Evolutionary conservation across 164 flowering plant species (phyloP).

Genomic region (Piper longum): DNA sequence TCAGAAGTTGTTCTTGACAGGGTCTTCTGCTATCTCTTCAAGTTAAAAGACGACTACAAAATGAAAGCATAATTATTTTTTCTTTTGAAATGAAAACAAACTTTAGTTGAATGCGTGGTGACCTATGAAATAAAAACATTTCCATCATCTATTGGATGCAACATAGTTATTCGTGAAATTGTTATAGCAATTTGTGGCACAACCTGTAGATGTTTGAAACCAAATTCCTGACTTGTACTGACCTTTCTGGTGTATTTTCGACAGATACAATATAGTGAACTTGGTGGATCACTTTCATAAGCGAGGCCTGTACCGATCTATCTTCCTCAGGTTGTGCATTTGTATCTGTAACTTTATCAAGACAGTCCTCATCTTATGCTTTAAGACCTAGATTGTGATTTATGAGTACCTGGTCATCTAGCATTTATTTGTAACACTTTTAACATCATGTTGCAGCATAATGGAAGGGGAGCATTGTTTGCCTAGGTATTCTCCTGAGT

Average conservation of each 20-base stretch:
- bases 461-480: slow-evolving; percentile 87
- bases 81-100: too few species aligned
- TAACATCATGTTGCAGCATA: slow-evolving; percentile 39
- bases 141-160: too few species aligned
- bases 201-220: neutral
- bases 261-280: slow-evolving; percentile 66
- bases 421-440: neutral
- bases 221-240: neutral
- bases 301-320: slow-evolving; percentile 69
- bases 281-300: slow-evolving; percentile 74
- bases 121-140: too few species aligned
- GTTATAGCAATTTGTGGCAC: too few species aligned
- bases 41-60: too few species aligned
- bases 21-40: too few species aligned
- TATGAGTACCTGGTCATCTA: neutral
- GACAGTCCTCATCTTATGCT: neutral
- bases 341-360: neutral
- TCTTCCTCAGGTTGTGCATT: slow-evolving; percentile 56
- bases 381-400: neutral
- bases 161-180: too few species aligned
- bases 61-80: too few species aligned
- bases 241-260: neutral
- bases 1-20: too few species aligned
- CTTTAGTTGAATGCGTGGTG: too few species aligned
- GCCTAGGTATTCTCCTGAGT: slow-evolving; percentile 60